Conservation (phyloP, 2,329 filamentous ascomycete species). For the Fusarium chlamydosporum region DNA sequence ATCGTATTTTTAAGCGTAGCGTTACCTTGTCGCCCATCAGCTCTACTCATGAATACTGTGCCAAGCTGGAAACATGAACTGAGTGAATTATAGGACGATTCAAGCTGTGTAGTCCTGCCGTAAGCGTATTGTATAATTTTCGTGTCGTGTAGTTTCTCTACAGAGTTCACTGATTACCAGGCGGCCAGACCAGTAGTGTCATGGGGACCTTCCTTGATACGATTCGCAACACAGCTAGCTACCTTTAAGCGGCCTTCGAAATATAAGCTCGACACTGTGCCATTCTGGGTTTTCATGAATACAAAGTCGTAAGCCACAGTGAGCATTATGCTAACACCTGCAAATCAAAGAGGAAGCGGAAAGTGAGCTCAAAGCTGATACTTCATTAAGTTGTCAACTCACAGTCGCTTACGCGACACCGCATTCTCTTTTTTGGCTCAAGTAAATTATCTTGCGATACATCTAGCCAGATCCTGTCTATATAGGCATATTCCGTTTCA, state of each 20-base stretch:
- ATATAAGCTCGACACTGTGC: not conserved
- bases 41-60: constrained; percentile 1
- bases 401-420: constrained; percentile 30
- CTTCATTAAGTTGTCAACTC: constrained; percentile 37
- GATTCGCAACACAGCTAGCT: not conserved
- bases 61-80: not conserved
- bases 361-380: constrained; percentile 37
- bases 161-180: not conserved
- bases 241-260: not conserved
- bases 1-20: constrained; percentile 1
- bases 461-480: constrained; percentile 41
- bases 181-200: not conserved
- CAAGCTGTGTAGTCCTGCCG: not conserved
- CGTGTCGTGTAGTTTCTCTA: not conserved
- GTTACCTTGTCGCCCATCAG: constrained; percentile 12
- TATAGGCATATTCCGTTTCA: constrained; percentile 31
- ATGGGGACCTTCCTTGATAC: not conserved
- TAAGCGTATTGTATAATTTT: not conserved
- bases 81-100: not conserved
- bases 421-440: constrained; percentile 41
- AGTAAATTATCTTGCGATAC: constrained; percentile 40
- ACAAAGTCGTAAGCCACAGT: not conserved
- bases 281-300: not conserved
- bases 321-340: not conserved
- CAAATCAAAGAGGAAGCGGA: constrained; percentile 42